phyloP scores from a whole-genome alignment of 202 grass and related monocot genomes.

The Carex sylvatica region DNA sequence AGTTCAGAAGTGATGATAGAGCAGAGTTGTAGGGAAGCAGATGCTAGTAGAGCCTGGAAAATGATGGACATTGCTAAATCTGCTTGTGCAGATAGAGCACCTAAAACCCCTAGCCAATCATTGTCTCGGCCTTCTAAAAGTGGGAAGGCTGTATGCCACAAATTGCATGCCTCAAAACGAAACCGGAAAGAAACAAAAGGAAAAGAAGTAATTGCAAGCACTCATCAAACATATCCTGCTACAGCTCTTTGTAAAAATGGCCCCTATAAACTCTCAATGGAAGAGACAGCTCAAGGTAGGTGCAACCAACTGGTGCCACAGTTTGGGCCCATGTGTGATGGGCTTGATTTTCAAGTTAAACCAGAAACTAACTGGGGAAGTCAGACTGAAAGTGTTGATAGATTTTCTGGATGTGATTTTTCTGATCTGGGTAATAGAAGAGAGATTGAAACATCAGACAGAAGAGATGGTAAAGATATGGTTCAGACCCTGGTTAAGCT shows the following conservation, averaged over 20 bases:
- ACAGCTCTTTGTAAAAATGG: neutral
- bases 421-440: neutral
- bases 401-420: neutral
- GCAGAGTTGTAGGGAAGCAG: neutral
- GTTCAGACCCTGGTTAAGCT: conserved; percentile 51
- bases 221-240: neutral
- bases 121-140: neutral
- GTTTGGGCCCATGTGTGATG: neutral
- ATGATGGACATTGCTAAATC: conserved; percentile 61
- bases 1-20: neutral
- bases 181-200: neutral
- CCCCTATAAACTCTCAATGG: neutral
- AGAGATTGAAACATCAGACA: conserved; percentile 5
- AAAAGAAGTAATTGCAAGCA: neutral
- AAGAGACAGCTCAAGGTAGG: neutral
- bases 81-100: conserved; percentile 31
- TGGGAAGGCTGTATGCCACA: neutral
- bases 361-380: neutral
- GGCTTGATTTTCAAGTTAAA: neutral
- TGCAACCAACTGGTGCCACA: neutral
- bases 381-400: neutral
- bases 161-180: neutral
- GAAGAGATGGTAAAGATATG: conserved; percentile 45
- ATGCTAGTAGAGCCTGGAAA: conserved; percentile 74
- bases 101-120: conserved; percentile 23